Percentiles rank a stretch among this genome's conserved stretches.
phyloP scores from a whole-genome alignment of 2,329 filamentous ascomycete genomes.

The Ophiostoma ips region DNA sequence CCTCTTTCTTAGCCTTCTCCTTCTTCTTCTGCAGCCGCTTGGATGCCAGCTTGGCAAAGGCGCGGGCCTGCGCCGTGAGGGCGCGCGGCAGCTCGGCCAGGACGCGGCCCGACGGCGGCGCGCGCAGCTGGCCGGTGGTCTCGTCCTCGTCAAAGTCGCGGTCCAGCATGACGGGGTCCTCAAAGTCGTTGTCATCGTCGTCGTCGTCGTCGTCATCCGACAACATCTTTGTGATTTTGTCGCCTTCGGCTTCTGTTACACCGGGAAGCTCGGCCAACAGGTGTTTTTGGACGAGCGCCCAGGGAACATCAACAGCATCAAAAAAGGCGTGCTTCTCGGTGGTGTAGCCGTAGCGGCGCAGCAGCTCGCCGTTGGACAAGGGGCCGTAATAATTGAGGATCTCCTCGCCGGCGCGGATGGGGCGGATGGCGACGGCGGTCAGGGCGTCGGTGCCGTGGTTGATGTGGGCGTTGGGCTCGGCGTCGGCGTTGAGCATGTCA shows the following conservation, averaged over 20 bases:
- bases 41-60: slow-evolving; percentile 34
- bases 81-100: slow-evolving; percentile 34
- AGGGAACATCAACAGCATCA: slow-evolving; percentile 69
- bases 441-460: slow-evolving; percentile 42
- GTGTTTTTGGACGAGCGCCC: slow-evolving; percentile 27
- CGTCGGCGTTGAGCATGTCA: slow-evolving; percentile 80
- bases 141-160: slow-evolving; percentile 38
- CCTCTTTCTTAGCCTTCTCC: slow-evolving; percentile 17
- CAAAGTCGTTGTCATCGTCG: slow-evolving; percentile 52
- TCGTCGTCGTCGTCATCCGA: slow-evolving; percentile 16
- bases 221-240: slow-evolving; percentile 27
- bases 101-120: slow-evolving; percentile 11
- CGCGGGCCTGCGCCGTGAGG: slow-evolving; percentile 37
- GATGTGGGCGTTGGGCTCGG: slow-evolving; percentile 62
- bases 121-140: slow-evolving; percentile 29
- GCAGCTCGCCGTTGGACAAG: slow-evolving; percentile 66
- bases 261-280: slow-evolving; percentile 12
- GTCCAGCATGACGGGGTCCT: slow-evolving; percentile 61
- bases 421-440: slow-evolving; percentile 56
- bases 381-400: slow-evolving; percentile 84
- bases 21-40: slow-evolving; percentile 15
- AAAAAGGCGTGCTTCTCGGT: slow-evolving; percentile 62
- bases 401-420: slow-evolving; percentile 58
- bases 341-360: slow-evolving; percentile 79
- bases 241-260: slow-evolving; percentile 22